These are phyloP conservation scores for Daldinia loculata DNA, from an alignment of 495 filamentous ascomycete species.

Conservation along the genomic window DNA sequence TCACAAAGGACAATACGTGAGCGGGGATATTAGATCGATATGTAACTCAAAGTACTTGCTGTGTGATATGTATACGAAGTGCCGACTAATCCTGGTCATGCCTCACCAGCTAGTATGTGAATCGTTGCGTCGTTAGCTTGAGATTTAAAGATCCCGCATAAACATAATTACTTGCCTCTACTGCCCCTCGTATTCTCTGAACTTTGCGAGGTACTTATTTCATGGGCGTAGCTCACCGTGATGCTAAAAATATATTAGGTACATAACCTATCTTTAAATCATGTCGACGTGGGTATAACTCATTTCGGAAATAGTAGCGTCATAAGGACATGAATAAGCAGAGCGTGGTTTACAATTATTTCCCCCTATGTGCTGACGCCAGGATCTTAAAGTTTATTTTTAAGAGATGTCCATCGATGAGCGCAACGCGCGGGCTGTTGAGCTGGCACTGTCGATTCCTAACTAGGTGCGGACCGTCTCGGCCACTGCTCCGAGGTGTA, in stretches of 20 bases:
- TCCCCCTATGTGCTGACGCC: constrained; percentile 2
- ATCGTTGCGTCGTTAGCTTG: not conserved
- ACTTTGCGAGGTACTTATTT: not conserved
- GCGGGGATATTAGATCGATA: not conserved
- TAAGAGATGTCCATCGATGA: constrained; percentile 31
- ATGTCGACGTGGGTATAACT: constrained; percentile 25
- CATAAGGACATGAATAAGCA: constrained; percentile 2
- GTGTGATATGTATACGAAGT: not conserved
- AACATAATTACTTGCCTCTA: not conserved
- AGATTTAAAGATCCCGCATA: not conserved
- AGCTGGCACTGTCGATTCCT: constrained; percentile 4
- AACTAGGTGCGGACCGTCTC: constrained; percentile 43
- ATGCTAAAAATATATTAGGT: not conserved
- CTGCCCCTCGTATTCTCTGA: not conserved
- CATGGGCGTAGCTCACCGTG: not conserved
- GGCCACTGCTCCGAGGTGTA: constrained; percentile 46
- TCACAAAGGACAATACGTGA: not conserved
- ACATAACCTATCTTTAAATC: not conserved
- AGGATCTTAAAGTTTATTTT: constrained; percentile 5
- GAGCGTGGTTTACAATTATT: not conserved
- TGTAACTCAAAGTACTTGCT: not conserved
- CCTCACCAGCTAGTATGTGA: not conserved
- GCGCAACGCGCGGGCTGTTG: not conserved
- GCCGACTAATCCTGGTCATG: not conserved
- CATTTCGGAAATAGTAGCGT: constrained; percentile 13